These are phyloP conservation scores for Eucalyptus brandiana DNA, from an alignment of 345 rosid genomes.

Conservation along the genomic window DNA sequence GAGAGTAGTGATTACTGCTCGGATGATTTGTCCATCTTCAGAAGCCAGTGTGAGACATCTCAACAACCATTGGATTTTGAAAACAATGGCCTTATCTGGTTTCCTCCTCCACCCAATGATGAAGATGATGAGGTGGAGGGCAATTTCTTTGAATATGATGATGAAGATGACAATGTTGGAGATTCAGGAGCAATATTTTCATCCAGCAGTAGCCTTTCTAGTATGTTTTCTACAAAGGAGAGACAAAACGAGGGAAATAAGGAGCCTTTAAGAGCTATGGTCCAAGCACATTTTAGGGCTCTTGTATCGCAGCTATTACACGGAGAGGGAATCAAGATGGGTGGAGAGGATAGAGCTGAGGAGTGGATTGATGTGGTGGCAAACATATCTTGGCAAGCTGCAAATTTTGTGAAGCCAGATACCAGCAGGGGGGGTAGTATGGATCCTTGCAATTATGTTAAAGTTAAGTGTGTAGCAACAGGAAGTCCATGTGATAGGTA, in stretches of 20 bases:
- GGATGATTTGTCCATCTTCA: constrained; percentile 16
- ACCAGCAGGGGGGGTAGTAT: constrained; percentile 97
- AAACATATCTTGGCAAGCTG: constrained; percentile 87
- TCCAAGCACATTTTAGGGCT: constrained; percentile 90
- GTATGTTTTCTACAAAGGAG: constrained; percentile 47
- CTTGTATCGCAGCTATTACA: constrained; percentile 86
- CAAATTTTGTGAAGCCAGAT: constrained; percentile 90
- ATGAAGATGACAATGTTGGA: constrained; percentile 80
- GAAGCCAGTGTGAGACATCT: constrained; percentile 19
- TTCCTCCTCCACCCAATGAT: constrained; percentile 85
- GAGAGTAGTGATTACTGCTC: constrained; percentile 39
- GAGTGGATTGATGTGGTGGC: constrained; percentile 89
- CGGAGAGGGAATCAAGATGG: constrained; percentile 50
- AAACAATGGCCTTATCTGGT: constrained; percentile 79
- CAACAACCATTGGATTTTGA: constrained; percentile 72
- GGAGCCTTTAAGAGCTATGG: constrained; percentile 65
- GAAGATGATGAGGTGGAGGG: constrained; percentile 71
- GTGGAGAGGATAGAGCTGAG: constrained; percentile 33
- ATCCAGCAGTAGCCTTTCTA: constrained; percentile 68
- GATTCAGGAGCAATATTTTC: constrained; percentile 68
- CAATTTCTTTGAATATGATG: constrained; percentile 64
- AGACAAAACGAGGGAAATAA: constrained; percentile 52
- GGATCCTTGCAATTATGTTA: constrained; percentile 95
- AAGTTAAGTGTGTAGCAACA: constrained; percentile 86
- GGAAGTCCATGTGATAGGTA: constrained; percentile 91